A percentile compares a stretch with the other conserved stretches of the same genome.
Evolutionary conservation across 1,139 yeast genomes (phyloP).

Genomic region (Pneumocystis wakefieldiae): DNA sequence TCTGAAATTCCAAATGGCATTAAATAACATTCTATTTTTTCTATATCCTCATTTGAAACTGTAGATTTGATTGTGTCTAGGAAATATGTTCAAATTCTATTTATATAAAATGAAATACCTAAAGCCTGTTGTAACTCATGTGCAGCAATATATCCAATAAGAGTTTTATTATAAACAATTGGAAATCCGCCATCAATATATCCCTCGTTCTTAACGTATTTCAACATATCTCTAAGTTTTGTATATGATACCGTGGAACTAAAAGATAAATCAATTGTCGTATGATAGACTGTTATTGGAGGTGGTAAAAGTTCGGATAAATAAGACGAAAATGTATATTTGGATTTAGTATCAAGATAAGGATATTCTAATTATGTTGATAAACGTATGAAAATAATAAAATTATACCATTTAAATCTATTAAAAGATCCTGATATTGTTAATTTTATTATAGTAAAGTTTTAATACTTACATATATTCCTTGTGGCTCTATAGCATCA

Average conservation of each 20-base stretch:
- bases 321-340: background rate
- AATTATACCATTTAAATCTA: background rate
- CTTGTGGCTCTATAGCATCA: conserved; percentile 8
- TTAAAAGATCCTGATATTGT: background rate
- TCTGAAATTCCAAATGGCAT: conserved; percentile 1
- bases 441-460: background rate
- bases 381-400: background rate
- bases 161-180: conserved; percentile 5
- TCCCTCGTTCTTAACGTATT: background rate
- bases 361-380: background rate
- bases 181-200: conserved; percentile 8
- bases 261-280: background rate
- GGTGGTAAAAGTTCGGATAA: background rate
- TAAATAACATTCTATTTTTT: background rate
- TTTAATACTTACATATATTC: conserved; percentile 5
- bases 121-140: conserved; percentile 7
- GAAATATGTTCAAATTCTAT: background rate
- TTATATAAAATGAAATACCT: background rate
- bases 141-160: conserved; percentile 9
- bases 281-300: background rate
- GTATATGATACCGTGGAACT: background rate
- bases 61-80: background rate
- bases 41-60: background rate
- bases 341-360: conserved; percentile 1
- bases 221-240: background rate